A percentile compares a stretch with the other conserved stretches of the same genome.
These are phyloP conservation scores for Entomortierella chlamydospora DNA, from an alignment of 192 early-diverging fungal species.

Conservation along the genomic window DNA sequence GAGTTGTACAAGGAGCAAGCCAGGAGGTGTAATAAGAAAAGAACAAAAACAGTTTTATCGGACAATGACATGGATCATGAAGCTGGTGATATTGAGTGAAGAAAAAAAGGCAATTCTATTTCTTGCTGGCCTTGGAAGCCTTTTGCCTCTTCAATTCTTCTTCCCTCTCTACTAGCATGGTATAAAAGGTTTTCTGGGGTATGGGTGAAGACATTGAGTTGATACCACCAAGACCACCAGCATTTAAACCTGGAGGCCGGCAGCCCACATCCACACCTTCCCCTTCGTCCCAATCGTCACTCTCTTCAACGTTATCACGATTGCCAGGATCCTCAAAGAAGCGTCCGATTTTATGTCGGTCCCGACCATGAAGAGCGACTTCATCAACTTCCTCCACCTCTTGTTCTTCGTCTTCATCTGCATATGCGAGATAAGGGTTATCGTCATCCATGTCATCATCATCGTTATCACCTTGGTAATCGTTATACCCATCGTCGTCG, in stretches of 20 bases:
- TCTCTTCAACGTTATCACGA: neutral
- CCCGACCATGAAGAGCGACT: slow-evolving; percentile 32
- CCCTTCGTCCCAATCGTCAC: slow-evolving; percentile 47
- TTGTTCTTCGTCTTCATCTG: slow-evolving; percentile 18
- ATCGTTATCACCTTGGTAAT: slow-evolving; percentile 3
- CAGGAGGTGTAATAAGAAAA: too few species aligned
- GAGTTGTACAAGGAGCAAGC: too few species aligned
- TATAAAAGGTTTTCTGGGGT: slow-evolving; percentile 34
- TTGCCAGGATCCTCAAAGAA: slow-evolving; percentile 33
- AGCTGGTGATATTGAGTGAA: too few species aligned
- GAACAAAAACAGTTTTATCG: too few species aligned
- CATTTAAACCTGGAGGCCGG: slow-evolving; percentile 21
- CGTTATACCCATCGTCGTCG: slow-evolving; percentile 42
- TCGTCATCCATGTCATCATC: slow-evolving; percentile 36
- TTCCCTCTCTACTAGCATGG: slow-evolving; percentile 38
- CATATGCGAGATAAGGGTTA: slow-evolving; percentile 39
- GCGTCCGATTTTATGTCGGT: slow-evolving; percentile 48
- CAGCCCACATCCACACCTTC: slow-evolving; percentile 45
- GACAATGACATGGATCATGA: too few species aligned
- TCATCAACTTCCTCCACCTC: slow-evolving; percentile 24
- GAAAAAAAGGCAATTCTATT: too few species aligned
- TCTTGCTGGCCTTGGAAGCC: neutral
- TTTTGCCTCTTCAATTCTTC: slow-evolving; percentile 21
- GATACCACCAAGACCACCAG: neutral
- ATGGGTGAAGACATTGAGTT: neutral